Percentiles rank a stretch among this genome's conserved stretches.
Evolutionary conservation across 73 alveolate genomes (phyloP).

Genomic region (Uronychia setigera): DNA sequence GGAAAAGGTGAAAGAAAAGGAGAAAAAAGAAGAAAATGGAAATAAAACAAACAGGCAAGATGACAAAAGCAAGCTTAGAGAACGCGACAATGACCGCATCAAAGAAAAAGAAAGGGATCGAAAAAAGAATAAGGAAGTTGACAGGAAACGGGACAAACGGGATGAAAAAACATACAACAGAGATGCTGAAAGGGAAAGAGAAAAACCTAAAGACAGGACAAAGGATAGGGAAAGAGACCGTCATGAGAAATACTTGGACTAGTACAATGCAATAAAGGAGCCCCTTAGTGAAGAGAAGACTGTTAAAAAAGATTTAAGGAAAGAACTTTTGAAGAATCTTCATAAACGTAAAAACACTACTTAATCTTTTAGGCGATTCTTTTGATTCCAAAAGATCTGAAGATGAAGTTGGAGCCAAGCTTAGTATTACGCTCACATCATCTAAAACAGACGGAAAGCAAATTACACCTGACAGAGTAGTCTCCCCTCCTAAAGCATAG

Average conservation of each 20-base stretch:
- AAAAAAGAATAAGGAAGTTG: conserved; percentile 4
- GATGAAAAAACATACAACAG: background rate
- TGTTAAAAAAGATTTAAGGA: background rate
- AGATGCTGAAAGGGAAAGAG: conserved; percentile 4
- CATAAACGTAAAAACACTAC: too few species aligned
- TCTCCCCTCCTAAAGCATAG: too few species aligned
- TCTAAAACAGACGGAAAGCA: background rate
- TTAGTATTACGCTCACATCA: background rate
- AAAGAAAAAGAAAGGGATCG: background rate
- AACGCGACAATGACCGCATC: background rate
- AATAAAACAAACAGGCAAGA: background rate
- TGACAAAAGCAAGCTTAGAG: background rate
- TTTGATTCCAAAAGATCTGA: background rate
- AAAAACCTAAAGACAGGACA: background rate
- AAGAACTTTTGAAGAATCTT: too few species aligned
- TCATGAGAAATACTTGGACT: background rate
- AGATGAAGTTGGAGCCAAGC: background rate
- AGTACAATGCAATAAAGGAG: background rate
- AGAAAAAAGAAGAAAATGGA: background rate
- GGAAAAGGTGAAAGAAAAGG: conserved; percentile 3
- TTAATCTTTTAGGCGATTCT: background rate
- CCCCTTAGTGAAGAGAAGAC: background rate
- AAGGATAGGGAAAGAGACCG: conserved; percentile 12
- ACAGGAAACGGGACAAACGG: background rate
- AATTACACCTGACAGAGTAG: background rate